Percentiles rank a stretch among this genome's conserved stretches.
phyloP scores from a whole-genome alignment of 257 asterid genomes.

The Gardenia jasminoides region DNA sequence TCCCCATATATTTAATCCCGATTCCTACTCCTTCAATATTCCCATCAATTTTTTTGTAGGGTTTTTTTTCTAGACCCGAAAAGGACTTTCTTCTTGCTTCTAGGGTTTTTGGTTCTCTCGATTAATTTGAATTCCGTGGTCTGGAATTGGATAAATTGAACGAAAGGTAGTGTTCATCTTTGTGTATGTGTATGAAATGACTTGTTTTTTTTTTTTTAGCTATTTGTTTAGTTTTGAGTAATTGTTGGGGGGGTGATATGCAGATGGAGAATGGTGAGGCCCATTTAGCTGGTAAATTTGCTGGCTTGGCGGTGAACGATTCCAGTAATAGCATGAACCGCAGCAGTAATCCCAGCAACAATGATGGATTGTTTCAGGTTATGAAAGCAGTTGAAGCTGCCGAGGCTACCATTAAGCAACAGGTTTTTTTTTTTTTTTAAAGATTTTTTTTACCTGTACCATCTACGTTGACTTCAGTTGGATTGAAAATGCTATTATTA shows the following conservation, averaged over 20 bases:
- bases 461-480: background rate
- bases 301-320: slow-evolving; percentile 56
- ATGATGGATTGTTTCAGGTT: slow-evolving; percentile 79
- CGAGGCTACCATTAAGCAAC: slow-evolving; percentile 85
- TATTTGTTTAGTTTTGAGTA: background rate
- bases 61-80: too few species aligned
- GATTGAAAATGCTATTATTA: too few species aligned
- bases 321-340: slow-evolving; percentile 33
- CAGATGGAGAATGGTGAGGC: slow-evolving; percentile 73
- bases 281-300: slow-evolving; percentile 48
- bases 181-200: too few species aligned
- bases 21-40: too few species aligned
- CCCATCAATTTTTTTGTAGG: too few species aligned
- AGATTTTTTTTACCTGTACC: background rate
- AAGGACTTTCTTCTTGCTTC: too few species aligned
- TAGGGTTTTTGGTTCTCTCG: background rate
- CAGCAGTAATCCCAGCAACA: slow-evolving; percentile 37
- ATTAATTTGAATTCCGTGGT: background rate
- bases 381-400: slow-evolving; percentile 98
- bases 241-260: background rate
- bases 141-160: background rate
- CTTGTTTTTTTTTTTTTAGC: background rate
- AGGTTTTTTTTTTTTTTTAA: slow-evolving; percentile 40
- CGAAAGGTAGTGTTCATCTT: background rate
- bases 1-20: too few species aligned